Base-by-base conservation (phyloP, 2,329 filamentous ascomycete species). In the Akanthomyces dipterigenus region DNA sequence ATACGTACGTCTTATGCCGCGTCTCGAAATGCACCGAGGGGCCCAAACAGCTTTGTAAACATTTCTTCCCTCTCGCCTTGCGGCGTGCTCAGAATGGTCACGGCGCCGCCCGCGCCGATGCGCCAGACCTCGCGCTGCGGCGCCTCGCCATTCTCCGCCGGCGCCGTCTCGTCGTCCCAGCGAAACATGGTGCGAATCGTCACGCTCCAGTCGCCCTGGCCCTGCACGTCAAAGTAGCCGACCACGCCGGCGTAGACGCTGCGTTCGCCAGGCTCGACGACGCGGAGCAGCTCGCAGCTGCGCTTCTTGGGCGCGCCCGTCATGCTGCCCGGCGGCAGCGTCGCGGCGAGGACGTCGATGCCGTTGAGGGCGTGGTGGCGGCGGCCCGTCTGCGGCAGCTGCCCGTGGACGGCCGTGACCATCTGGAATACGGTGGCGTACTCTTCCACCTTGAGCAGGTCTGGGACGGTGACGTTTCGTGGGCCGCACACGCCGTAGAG, bases 301-400 rank as follows among this genome's bases (percentile, higher is more conserved):
- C 93, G 84, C 75, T 93, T 93, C 79, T 98, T 98, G 0, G 93
- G 95, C 0, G 93, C 93, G 7, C 95, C 95, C 2, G 93, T 98
- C 95, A 98, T 98, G 68, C 89, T 93, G 0, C 95, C 93, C 0
- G 95, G 92, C 0, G 95, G 93, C 1, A 98, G 80, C 53, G 87
- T 89, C 7, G 86, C 82, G 0, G 88, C 84, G 0, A 98, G 82
- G 4, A 93, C 88, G 63, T 93, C 88, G 40, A 95, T 78, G 1
- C 89, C 90, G 0, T 60, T 60, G 26, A n/a, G 63, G 60, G 2
- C 63, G 4, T 43, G 26, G 20, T 11, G 20, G n/a, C 24, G 20
- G n/a, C 24, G 26, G 18, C 20, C 24, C 54, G 8, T 64, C 60
- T 20, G 61, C 45, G 80, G 78, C 14, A 90, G 75, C 64, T 80